A percentile compares a stretch with the other conserved stretches of the same genome.
phyloP scores from a whole-genome alignment of 257 asterid genomes.

The Dorcoceras hygrometricum region DNA sequence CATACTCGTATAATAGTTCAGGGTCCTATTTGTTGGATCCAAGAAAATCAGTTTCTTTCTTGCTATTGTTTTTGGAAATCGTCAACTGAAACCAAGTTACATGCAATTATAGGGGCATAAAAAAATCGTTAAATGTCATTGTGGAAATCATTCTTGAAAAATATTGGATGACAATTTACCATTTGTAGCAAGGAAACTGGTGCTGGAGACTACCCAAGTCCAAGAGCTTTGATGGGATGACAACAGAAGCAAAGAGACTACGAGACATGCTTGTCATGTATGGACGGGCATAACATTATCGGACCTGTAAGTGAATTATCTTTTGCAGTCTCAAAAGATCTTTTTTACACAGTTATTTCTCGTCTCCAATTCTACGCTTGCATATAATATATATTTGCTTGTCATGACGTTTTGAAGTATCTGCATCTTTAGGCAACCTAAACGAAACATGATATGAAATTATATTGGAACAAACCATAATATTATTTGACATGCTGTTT shows the following conservation, averaged over 20 bases:
- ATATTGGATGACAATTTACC: slow-evolving; percentile 1
- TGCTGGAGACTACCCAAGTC: slow-evolving; percentile 88
- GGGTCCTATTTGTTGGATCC: not conserved
- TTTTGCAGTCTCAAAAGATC: not conserved
- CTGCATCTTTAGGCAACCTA: not conserved
- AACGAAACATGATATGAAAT: too few relatives aligned
- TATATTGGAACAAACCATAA: too few relatives aligned
- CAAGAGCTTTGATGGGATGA: slow-evolving; percentile 57
- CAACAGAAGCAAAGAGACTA: slow-evolving; percentile 64
- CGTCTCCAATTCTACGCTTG: too few relatives aligned
- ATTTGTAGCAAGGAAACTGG: slow-evolving; percentile 90
- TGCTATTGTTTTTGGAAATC: not conserved
- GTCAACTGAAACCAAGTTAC: not conserved
- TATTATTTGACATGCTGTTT: too few relatives aligned
- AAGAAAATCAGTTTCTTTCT: too few relatives aligned
- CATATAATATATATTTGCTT: not conserved
- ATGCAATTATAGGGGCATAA: not conserved
- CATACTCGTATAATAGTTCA: not conserved
- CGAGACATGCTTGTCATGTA: slow-evolving; percentile 59
- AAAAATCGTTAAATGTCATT: too few relatives aligned
- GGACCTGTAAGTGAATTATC: slow-evolving; percentile 22
- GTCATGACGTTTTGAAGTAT: not conserved
- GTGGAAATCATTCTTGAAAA: not conserved
- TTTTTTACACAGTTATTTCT: not conserved
- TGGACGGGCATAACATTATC: slow-evolving; percentile 49